Percentiles rank a stretch among this genome's conserved stretches.
phyloP scores from a whole-genome alignment of 495 filamentous ascomycete species.

The Penicillium manginii region DNA sequence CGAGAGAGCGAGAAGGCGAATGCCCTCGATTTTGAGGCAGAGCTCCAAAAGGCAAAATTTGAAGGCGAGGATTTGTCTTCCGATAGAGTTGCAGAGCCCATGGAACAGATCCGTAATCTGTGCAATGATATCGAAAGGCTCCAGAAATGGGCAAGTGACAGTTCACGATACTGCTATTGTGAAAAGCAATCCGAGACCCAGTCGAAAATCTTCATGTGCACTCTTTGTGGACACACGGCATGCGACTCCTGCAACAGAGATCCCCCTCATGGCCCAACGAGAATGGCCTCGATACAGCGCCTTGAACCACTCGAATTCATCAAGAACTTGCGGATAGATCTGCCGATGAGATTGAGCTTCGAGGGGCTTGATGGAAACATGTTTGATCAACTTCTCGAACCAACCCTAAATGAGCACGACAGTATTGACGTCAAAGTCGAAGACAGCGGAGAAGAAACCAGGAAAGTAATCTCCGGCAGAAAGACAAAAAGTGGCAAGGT shows the following conservation, averaged over 20 bases:
- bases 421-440: no score
- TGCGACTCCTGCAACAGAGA: slow-evolving; percentile 60
- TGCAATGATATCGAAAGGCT: no score
- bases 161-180: slow-evolving; percentile 49
- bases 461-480: no score
- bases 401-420: neutral
- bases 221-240: slow-evolving; percentile 57
- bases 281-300: slow-evolving; percentile 29
- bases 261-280: slow-evolving; percentile 56
- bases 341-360: slow-evolving; percentile 53
- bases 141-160: no score
- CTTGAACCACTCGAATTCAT: slow-evolving; percentile 53
- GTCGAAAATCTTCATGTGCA: slow-evolving; percentile 49
- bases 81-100: no score
- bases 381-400: slow-evolving; percentile 26
- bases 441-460: no score
- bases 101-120: no score
- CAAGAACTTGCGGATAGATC: slow-evolving; percentile 38
- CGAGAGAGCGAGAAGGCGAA: no score
- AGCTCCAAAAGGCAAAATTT: no score
- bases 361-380: slow-evolving; percentile 33
- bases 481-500: no score
- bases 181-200: slow-evolving; percentile 53
- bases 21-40: no score
- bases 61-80: no score